Evolutionary conservation across 2,329 filamentous ascomycete genomes (phyloP).

Genomic region (Aspergillus niger): DNA sequence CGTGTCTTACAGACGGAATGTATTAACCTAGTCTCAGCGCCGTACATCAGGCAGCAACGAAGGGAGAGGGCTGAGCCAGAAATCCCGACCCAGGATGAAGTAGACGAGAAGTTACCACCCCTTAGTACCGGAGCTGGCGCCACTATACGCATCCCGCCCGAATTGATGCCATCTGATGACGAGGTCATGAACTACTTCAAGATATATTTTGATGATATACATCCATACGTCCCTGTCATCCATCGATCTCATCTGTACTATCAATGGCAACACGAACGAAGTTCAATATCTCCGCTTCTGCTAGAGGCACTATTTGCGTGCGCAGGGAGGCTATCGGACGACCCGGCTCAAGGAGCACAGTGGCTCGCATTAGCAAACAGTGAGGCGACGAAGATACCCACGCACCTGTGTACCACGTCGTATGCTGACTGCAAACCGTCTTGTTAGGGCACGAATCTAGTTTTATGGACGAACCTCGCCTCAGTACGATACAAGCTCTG

Average conservation of each 20-base stretch:
- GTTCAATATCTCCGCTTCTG: constrained; percentile 84
- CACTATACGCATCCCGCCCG: constrained; percentile 83
- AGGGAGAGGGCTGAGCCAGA: constrained; percentile 54
- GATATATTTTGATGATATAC: constrained; percentile 85
- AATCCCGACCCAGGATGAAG: constrained; percentile 66
- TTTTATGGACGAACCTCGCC: constrained; percentile 86
- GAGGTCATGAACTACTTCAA: constrained; percentile 83
- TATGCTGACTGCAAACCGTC: constrained; percentile 26
- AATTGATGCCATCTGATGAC: constrained; percentile 88
- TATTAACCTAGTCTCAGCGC: constrained; percentile 56
- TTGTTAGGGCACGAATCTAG: constrained; percentile 78
- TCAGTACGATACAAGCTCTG: constrained; percentile 90
- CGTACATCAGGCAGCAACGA: constrained; percentile 74
- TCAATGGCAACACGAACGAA: constrained; percentile 81
- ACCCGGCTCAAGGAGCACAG: constrained; percentile 80
- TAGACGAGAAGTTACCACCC: constrained; percentile 69
- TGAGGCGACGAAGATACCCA: constrained; percentile 48
- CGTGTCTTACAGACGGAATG: neutral
- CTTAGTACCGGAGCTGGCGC: constrained; percentile 68
- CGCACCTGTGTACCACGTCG: constrained; percentile 4
- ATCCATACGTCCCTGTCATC: constrained; percentile 88
- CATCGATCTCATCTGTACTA: constrained; percentile 81
- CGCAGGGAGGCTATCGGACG: constrained; percentile 78
- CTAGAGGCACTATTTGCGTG: constrained; percentile 91
- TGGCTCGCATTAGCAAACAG: constrained; percentile 90